phyloP scores from a whole-genome alignment of 352 stramenopile species.

The Globisporangium solare region DNA sequence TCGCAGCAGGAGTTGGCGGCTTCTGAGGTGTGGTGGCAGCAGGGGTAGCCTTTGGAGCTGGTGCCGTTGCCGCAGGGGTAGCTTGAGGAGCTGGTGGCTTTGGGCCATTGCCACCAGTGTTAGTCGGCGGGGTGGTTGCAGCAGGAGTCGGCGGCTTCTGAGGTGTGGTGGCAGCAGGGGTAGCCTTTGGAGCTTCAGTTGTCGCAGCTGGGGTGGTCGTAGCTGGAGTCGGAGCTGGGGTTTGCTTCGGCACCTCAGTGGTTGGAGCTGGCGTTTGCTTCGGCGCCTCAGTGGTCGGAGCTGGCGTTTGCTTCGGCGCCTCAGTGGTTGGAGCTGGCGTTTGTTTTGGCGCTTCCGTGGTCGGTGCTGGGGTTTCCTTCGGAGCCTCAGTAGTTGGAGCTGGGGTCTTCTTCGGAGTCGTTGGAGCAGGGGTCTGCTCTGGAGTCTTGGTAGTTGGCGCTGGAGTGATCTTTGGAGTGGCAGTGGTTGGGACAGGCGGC shows the following conservation, averaged over 20 bases:
- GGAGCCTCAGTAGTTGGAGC: slow-evolving; percentile 5
- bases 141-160: neutral
- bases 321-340: slow-evolving; percentile 5
- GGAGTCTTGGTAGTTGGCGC: slow-evolving; percentile 6
- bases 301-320: slow-evolving; percentile 2
- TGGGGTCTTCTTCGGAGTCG: slow-evolving; percentile 5
- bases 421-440: neutral
- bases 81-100: slow-evolving; percentile 1
- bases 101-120: slow-evolving; percentile 1
- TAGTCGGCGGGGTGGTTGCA: neutral
- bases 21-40: neutral
- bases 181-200: neutral
- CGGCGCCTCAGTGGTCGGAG: neutral
- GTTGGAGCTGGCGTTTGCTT: neutral
- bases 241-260: neutral
- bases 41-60: slow-evolving; percentile 5
- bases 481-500: neutral
- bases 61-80: slow-evolving; percentile 5
- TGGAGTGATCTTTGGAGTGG: slow-evolving; percentile 1
- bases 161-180: neutral
- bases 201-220: slow-evolving; percentile 3
- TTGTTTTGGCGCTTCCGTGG: slow-evolving; percentile 1
- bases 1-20: neutral
- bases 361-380: slow-evolving; percentile 2
- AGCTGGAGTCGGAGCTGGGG: slow-evolving; percentile 4